A percentile compares a stretch with the other conserved stretches of the same genome.
Conservation (phyloP, 2,329 filamentous ascomycete genomes). For the Sclerotinia trifoliorum region DNA sequence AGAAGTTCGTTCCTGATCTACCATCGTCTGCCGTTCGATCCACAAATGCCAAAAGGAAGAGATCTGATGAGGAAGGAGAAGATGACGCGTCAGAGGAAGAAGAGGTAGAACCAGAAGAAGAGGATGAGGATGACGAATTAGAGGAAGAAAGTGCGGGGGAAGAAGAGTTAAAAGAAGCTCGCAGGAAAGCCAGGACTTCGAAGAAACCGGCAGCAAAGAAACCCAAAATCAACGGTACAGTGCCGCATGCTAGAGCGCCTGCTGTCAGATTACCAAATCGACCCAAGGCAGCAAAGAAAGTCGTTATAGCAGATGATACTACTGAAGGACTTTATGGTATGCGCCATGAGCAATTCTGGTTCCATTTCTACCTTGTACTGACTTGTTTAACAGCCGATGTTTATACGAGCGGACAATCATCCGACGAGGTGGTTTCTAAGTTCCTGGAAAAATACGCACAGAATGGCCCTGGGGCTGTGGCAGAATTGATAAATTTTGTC, state of each 20-base stretch:
- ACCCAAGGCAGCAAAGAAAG: conserved; percentile 43
- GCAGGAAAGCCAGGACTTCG: conserved; percentile 43
- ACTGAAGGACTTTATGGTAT: conserved; percentile 37
- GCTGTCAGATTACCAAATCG: conserved; percentile 43
- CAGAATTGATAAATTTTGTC: conserved; percentile 65
- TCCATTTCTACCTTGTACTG: conserved; percentile 29
- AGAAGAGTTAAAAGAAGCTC: conserved; percentile 46
- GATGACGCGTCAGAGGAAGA: conserved; percentile 50
- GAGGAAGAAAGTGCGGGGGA: conserved; percentile 47
- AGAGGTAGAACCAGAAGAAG: conserved; percentile 49
- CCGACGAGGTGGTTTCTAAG: conserved; percentile 56
- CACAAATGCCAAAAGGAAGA: conserved; percentile 57
- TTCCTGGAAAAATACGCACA: conserved; percentile 60
- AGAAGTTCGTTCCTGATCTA: conserved; percentile 57
- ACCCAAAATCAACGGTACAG: conserved; percentile 60
- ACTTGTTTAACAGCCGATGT: conserved; percentile 53
- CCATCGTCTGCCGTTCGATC: conserved; percentile 42
- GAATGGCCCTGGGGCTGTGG: conserved; percentile 54
- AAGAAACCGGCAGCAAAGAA: conserved; percentile 63
- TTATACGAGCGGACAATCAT: conserved; percentile 57
- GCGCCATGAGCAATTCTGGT: conserved; percentile 19
- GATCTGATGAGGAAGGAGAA: conserved; percentile 46
- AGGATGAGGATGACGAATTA: conserved; percentile 44
- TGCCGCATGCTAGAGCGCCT: conserved; percentile 55
- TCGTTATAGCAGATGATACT: conserved; percentile 45